Evolutionary conservation across 257 asterid genomes (phyloP).

Genomic region (Nicotiana benthamiana): DNA sequence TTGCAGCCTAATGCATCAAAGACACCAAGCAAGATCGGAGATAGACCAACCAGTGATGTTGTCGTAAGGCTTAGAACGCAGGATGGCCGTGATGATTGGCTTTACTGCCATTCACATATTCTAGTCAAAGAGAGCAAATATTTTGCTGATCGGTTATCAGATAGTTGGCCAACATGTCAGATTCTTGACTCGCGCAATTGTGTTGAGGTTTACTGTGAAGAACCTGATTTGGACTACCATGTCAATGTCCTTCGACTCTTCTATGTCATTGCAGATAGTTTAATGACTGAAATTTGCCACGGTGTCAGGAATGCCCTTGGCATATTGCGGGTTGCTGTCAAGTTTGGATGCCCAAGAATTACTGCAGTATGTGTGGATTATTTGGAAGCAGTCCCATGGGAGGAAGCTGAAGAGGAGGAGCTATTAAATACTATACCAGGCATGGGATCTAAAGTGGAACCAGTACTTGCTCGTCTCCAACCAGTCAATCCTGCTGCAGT

Average conservation of each 20-base stretch:
- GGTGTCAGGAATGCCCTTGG: slow-evolving; percentile 72
- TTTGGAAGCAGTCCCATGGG: slow-evolving; percentile 96
- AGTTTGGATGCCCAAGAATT: slow-evolving; percentile 67
- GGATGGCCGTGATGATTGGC: slow-evolving; percentile 80
- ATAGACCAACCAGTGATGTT: slow-evolving; percentile 72
- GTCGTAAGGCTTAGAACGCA: slow-evolving; percentile 75
- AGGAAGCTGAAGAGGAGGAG: slow-evolving; percentile 90
- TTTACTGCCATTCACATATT: slow-evolving; percentile 65
- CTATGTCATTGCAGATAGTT: slow-evolving; percentile 32
- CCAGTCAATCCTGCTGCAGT: slow-evolving; percentile 51
- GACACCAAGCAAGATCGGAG: slow-evolving; percentile 45
- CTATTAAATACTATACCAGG: slow-evolving; percentile 57
- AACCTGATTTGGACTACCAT: slow-evolving; percentile 55
- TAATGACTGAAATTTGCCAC: slow-evolving; percentile 33
- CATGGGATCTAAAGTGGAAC: slow-evolving; percentile 61
- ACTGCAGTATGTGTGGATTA: slow-evolving; percentile 55
- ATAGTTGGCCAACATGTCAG: slow-evolving; percentile 77
- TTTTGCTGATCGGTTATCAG: slow-evolving; percentile 73
- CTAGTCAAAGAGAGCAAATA: slow-evolving; percentile 55
- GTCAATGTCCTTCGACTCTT: slow-evolving; percentile 56
- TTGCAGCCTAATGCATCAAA: slow-evolving; percentile 37
- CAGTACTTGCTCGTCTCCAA: slow-evolving; percentile 68
- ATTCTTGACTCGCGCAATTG: slow-evolving; percentile 83
- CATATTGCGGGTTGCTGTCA: slow-evolving; percentile 51
- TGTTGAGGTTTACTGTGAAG: slow-evolving; percentile 78